A percentile compares a stretch with the other conserved stretches of the same genome.
These are phyloP conservation scores for Sparassis latifolia DNA, from an alignment of 1,284 basidiomycete species.

Conservation along the genomic window DNA sequence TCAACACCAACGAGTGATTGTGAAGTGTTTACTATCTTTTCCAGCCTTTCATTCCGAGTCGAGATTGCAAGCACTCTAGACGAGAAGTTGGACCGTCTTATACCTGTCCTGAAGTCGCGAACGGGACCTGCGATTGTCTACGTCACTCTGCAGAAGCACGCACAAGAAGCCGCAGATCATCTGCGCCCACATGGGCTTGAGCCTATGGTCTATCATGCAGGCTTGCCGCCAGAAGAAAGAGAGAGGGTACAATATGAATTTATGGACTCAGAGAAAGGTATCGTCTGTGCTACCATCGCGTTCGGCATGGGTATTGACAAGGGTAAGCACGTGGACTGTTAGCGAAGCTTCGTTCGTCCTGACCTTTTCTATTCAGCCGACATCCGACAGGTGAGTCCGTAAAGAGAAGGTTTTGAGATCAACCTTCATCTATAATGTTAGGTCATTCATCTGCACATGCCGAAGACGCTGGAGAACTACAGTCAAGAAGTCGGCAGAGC, in stretches of 20 bases:
- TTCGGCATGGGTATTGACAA: conserved; percentile 78
- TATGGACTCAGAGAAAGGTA: conserved; percentile 55
- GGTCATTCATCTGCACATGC: conserved; percentile 68
- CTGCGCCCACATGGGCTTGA: conserved; percentile 41
- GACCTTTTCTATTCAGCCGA: conserved; percentile 12
- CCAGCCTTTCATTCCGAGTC: conserved; percentile 55
- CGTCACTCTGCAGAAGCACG: conserved; percentile 57
- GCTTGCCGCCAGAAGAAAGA: conserved; percentile 50
- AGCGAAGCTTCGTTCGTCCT: too few species aligned
- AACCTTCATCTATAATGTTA: conserved; percentile 11
- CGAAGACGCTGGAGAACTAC: conserved; percentile 59
- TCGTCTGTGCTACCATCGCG: conserved; percentile 65
- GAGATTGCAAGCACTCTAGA: conserved; percentile 36
- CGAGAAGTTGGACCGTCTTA: conserved; percentile 33
- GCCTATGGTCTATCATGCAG: conserved; percentile 67
- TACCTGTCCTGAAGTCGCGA: conserved; percentile 43
- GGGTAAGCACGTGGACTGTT: conserved; percentile 21
- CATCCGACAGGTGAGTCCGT: conserved; percentile 26
- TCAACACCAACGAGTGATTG: not conserved
- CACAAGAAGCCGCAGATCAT: conserved; percentile 53
- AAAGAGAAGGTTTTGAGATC: too few species aligned
- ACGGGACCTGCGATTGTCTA: conserved; percentile 58
- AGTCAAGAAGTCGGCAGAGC: conserved; percentile 77
- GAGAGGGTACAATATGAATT: conserved; percentile 53
- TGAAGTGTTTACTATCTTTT: not conserved